Percentiles rank a stretch among this genome's conserved stretches.
Evolutionary conservation across 2,329 filamentous ascomycete genomes (phyloP).

Genomic region (Cladosporium sp.): DNA sequence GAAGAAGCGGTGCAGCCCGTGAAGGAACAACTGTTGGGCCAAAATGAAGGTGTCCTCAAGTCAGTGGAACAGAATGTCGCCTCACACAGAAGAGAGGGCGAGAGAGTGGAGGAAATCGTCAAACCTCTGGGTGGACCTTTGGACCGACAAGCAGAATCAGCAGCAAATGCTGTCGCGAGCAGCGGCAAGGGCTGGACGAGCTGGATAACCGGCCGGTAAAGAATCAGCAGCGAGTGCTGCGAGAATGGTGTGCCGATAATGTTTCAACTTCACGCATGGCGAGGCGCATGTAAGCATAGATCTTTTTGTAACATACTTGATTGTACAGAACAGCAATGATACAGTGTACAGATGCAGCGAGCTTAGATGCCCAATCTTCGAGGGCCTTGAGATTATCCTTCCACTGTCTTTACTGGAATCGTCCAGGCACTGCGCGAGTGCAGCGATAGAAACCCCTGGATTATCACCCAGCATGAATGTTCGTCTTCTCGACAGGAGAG

Average conservation of each 20-base stretch:
- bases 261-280: slow-evolving; percentile 10
- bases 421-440: too few relatives aligned
- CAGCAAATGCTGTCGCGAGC: slow-evolving; percentile 32
- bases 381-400: too few relatives aligned
- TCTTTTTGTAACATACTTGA: slow-evolving; percentile 5
- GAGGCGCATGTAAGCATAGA: slow-evolving; percentile 14
- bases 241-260: not conserved
- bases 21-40: slow-evolving; percentile 17
- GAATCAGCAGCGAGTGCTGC: not conserved
- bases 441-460: too few relatives aligned
- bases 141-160: slow-evolving; percentile 42
- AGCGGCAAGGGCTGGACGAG: slow-evolving; percentile 42
- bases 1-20: slow-evolving; percentile 11
- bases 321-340: slow-evolving; percentile 10
- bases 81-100: slow-evolving; percentile 23
- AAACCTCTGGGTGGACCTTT: slow-evolving; percentile 38
- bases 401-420: too few relatives aligned
- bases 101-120: slow-evolving; percentile 24
- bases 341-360: not conserved
- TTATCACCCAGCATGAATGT: too few relatives aligned
- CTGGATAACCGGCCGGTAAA: slow-evolving; percentile 30
- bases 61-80: slow-evolving; percentile 31
- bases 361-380: too few relatives aligned
- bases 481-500: too few relatives aligned
- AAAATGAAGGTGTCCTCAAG: slow-evolving; percentile 26